A percentile compares a stretch with the other conserved stretches of the same genome.
These are phyloP conservation scores for Elsinoe australis DNA, from an alignment of 2,329 filamentous ascomycete species.

Conservation along the genomic window DNA sequence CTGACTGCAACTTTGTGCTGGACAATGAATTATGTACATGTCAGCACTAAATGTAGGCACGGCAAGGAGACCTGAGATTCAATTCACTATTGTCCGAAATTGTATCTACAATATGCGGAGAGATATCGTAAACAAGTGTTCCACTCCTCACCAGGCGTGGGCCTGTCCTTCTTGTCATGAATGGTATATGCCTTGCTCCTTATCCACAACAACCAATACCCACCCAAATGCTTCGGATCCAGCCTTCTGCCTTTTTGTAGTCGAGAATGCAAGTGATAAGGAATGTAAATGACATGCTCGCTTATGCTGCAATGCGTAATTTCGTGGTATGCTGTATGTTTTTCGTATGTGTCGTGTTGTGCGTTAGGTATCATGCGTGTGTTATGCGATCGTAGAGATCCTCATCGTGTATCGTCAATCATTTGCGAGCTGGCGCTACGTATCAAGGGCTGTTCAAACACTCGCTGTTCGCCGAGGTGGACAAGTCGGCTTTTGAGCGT, in stretches of 20 bases:
- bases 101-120: too few relatives aligned
- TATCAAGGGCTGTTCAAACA: conserved; percentile 31
- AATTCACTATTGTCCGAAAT: too few relatives aligned
- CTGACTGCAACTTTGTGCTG: not conserved
- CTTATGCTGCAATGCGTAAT: conserved; percentile 9
- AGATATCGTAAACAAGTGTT: too few relatives aligned
- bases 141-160: too few relatives aligned
- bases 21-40: too few relatives aligned
- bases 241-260: not conserved
- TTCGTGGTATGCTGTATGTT: too few relatives aligned
- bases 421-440: not conserved
- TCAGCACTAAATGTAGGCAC: too few relatives aligned
- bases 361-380: too few relatives aligned
- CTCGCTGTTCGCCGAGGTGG: conserved; percentile 42
- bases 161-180: conserved; percentile 8
- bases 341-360: too few relatives aligned
- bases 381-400: too few relatives aligned
- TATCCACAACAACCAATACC: not conserved
- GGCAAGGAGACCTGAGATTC: too few relatives aligned
- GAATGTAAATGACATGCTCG: not conserved
- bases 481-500: conserved; percentile 67
- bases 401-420: not conserved
- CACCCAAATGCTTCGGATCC: conserved; percentile 5
- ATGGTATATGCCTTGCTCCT: not conserved
- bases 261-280: not conserved